Evolutionary conservation across 805 yeast genomes (phyloP), one percentile per base, ranked within the genome.

Genomic region (Peterozyma toletana): DNA sequence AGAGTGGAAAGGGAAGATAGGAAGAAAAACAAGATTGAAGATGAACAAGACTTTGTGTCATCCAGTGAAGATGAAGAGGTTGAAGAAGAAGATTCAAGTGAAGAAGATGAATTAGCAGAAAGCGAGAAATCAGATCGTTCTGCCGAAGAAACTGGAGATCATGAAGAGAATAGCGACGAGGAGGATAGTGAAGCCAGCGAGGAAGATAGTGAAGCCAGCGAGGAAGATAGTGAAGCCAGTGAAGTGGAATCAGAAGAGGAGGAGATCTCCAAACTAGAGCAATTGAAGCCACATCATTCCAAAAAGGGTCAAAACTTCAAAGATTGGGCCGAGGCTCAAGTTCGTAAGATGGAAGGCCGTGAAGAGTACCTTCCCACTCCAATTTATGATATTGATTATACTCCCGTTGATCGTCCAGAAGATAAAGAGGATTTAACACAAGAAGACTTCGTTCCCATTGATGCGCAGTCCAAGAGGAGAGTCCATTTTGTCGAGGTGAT

Each of bases 251-350:
- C 59, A 2, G 63, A 49, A 13, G 66, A 53, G 11, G 63, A 58
- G 5, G 62, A 55, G 3, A 64, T 63, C 5, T 60, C 53, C 3
- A 64, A 58, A 1, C 49, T 53, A 14, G 53, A 51, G 33, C 47
- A 55, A 30, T 49, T 57, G 30, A 74, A 67, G 53, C 73, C 73
- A 35, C 64, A 67, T 33, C 80, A 70, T 49, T 58, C 63, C 35
- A 58, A 70, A 30, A 66, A 64, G 38, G 91, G 87, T 1, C 68
- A 71, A 33, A 75, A 79, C 14, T 93, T 93, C 69, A 86, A 86
- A 62, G 75, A 76, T 15, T 93, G 99, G 98, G 96, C 96, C 0
- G 86, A 82, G 51, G 63, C 72, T 33, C 86, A 85, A 54, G 76
- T 81, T 3, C 77, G 83, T 46, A 69, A 74, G 48, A 64, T 79